Percentiles rank a stretch among this genome's conserved stretches.
Evolutionary conservation across 305 asterid species (phyloP).

Genomic region (Fraxinus paxiana): DNA sequence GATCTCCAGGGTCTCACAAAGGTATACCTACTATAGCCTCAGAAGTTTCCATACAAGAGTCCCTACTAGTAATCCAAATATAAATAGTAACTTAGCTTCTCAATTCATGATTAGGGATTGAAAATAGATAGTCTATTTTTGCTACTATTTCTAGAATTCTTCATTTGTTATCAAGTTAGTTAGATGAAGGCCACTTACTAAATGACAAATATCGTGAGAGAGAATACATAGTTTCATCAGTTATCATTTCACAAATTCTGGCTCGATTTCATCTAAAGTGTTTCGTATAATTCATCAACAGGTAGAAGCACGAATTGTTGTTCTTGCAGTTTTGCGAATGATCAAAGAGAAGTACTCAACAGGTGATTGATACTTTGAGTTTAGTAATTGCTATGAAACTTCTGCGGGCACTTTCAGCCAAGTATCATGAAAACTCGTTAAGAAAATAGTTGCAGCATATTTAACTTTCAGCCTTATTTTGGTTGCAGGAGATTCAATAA

Average conservation of each 20-base stretch:
- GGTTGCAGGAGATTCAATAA: conserved; percentile 57
- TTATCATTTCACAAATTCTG: background rate
- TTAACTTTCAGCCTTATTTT: conserved; percentile 21
- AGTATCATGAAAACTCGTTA: background rate
- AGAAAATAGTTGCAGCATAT: background rate
- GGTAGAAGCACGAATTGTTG: conserved; percentile 90
- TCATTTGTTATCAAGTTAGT: background rate
- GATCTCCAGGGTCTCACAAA: conserved; percentile 80
- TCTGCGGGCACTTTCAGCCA: background rate
- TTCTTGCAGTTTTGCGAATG: conserved; percentile 87
- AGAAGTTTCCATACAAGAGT: background rate
- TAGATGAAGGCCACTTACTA: background rate
- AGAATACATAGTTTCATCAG: background rate
- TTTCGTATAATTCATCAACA: conserved; percentile 29
- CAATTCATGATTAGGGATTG: background rate
- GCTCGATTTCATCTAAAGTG: conserved; percentile 22
- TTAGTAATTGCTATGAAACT: background rate
- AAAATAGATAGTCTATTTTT: background rate
- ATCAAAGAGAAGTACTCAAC: conserved; percentile 62
- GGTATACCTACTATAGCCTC: conserved; percentile 38
- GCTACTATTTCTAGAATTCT: background rate
- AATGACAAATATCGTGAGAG: background rate
- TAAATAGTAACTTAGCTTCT: background rate
- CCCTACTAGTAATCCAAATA: conserved; percentile 1
- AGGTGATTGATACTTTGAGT: conserved; percentile 38